Percentiles rank a stretch among this genome's conserved stretches.
These are phyloP conservation scores for Plasmopara halstedii DNA, from an alignment of 352 stramenopile genomes.

Conservation along the genomic window DNA sequence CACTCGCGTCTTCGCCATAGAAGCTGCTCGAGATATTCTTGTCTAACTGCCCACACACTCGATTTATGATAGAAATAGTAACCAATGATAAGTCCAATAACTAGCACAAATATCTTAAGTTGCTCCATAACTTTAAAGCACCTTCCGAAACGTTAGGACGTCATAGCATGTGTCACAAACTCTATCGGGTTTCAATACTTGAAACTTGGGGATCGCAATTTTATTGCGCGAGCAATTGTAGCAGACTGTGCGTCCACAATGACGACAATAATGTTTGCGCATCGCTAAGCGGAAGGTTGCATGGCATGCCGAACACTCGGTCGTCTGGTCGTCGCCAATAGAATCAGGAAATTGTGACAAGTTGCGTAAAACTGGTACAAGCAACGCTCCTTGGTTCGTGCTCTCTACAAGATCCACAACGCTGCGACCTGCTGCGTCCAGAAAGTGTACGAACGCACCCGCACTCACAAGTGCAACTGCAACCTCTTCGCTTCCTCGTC, in stretches of 20 bases:
- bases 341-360: constrained; percentile 51
- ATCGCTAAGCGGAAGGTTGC: constrained; percentile 69
- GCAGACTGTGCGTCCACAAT: constrained; percentile 77
- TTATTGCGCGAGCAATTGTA: constrained; percentile 85
- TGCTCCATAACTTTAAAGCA: constrained; percentile 33
- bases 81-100: constrained; percentile 10
- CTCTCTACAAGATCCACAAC: constrained; percentile 79
- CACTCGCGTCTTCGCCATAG: neutral
- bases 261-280: constrained; percentile 78
- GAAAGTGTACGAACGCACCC: constrained; percentile 68
- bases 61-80: neutral
- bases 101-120: neutral
- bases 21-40: constrained; percentile 14
- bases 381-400: constrained; percentile 70
- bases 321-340: constrained; percentile 59
- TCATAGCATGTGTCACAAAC: constrained; percentile 84
- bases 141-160: constrained; percentile 71
- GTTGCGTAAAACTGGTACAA: constrained; percentile 77
- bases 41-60: constrained; percentile 7
- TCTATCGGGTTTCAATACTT: constrained; percentile 53
- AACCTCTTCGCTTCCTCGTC: constrained; percentile 62
- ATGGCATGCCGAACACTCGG: constrained; percentile 70
- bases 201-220: constrained; percentile 80
- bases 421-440: constrained; percentile 73
- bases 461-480: constrained; percentile 63